Percentiles rank a stretch among this genome's conserved stretches.
Conservation (phyloP, 306 rosid genomes). For the Sophora flavescens region DNA sequence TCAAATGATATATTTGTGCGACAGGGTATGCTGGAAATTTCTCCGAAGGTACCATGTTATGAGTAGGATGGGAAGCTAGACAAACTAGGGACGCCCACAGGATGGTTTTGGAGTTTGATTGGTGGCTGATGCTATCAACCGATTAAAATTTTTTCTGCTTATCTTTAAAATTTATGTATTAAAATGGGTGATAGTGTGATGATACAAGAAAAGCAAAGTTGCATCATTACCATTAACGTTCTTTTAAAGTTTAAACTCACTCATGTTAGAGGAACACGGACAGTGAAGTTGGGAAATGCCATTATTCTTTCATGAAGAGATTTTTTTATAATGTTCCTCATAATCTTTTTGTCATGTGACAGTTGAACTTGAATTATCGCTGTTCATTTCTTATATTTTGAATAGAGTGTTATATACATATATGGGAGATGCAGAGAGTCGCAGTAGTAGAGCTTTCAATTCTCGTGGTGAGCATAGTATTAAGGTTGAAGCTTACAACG, state of each 20-base stretch:
- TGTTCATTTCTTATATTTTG: background rate
- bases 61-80: slow-evolving; percentile 28
- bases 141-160: background rate
- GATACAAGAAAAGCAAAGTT: slow-evolving; percentile 49
- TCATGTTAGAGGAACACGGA: background rate
- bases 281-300: background rate
- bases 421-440: slow-evolving; percentile 85
- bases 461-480: slow-evolving; percentile 55
- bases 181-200: slow-evolving; percentile 22
- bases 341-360: background rate
- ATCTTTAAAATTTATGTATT: no score
- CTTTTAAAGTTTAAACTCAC: background rate
- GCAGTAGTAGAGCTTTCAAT: slow-evolving; percentile 59
- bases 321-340: background rate
- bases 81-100: slow-evolving; percentile 46
- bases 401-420: slow-evolving; percentile 22
- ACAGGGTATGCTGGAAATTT: background rate
- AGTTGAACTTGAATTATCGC: background rate
- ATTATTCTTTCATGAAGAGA: slow-evolving; percentile 21
- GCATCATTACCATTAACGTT: slow-evolving; percentile 40
- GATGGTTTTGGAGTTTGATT: slow-evolving; percentile 6
- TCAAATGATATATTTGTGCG: no score
- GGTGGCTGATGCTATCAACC: slow-evolving; percentile 47
- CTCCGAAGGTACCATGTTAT: slow-evolving; percentile 6
- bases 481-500: slow-evolving; percentile 59